phyloP scores from a whole-genome alignment of 108 stramenopile species.

The Skeletonema marinoi region DNA sequence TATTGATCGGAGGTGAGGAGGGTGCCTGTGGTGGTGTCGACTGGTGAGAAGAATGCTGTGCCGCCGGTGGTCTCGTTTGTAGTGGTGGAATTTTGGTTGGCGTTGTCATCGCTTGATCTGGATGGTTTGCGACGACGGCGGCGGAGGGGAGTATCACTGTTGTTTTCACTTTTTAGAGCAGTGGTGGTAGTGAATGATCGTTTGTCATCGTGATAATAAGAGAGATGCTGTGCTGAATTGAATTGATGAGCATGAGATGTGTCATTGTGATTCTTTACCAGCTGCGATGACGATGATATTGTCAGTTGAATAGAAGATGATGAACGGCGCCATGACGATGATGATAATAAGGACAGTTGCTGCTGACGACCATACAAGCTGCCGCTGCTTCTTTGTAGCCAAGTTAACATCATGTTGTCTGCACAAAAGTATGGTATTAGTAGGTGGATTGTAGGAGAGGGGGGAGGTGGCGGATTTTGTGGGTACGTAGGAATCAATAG shows the following conservation, averaged over 20 bases:
- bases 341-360: background rate
- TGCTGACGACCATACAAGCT: background rate
- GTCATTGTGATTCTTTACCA: background rate
- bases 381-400: background rate
- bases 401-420: background rate
- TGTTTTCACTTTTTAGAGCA: too few species aligned
- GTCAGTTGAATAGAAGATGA: background rate
- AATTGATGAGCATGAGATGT: too few species aligned
- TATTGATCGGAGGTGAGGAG: slow-evolving; percentile 59
- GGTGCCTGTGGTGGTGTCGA: background rate
- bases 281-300: background rate
- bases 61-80: background rate
- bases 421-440: too few species aligned
- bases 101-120: background rate
- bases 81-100: background rate
- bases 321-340: background rate
- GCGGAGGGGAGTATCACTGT: too few species aligned
- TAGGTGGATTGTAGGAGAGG: too few species aligned
- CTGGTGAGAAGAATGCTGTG: background rate
- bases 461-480: too few species aligned
- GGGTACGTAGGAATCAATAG: too few species aligned
- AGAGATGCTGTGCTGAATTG: too few species aligned
- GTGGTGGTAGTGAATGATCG: too few species aligned
- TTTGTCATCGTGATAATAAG: too few species aligned
- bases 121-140: too few species aligned